Evolutionary conservation across 306 rosid genomes (phyloP).

Genomic region (Rosa chinensis): DNA sequence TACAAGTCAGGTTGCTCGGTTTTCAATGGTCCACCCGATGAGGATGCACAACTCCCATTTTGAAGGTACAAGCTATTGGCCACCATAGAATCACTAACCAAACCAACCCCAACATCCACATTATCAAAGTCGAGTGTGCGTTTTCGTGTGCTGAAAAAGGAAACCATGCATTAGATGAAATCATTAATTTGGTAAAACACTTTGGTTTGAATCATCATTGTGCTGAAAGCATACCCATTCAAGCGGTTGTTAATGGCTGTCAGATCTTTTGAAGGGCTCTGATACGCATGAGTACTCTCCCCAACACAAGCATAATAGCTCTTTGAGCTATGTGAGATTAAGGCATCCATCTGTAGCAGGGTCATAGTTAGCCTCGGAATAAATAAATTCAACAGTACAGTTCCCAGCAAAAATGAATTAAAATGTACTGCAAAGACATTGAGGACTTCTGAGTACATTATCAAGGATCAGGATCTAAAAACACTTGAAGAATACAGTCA

Average conservation of each 20-base stretch:
- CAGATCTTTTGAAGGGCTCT: conserved; percentile 96
- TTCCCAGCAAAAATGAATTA: background rate
- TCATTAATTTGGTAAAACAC: background rate
- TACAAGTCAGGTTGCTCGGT: conserved; percentile 78
- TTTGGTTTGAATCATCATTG: background rate
- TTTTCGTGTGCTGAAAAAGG: conserved; percentile 60
- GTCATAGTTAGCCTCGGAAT: background rate
- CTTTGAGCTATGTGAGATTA: conserved; percentile 91
- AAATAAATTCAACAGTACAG: background rate
- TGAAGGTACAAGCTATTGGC: conserved; percentile 90
- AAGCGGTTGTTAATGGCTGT: conserved; percentile 94
- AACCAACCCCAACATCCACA: conserved; percentile 76
- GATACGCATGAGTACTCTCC: conserved; percentile 98
- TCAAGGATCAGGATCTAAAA: background rate
- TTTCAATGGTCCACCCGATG: conserved; percentile 75
- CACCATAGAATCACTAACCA: conserved; percentile 93
- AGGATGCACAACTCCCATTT: conserved; percentile 77
- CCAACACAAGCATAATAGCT: conserved; percentile 99
- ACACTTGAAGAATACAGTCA: background rate
- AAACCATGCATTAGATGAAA: conserved; percentile 20
- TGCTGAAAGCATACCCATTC: conserved; percentile 56
- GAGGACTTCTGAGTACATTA: background rate
- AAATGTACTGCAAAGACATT: background rate
- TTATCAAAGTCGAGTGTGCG: conserved; percentile 77
- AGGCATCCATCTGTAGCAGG: conserved; percentile 83